Conservation (phyloP, 768 basidiomycete species). For the Termitomyces sp. region DNA sequence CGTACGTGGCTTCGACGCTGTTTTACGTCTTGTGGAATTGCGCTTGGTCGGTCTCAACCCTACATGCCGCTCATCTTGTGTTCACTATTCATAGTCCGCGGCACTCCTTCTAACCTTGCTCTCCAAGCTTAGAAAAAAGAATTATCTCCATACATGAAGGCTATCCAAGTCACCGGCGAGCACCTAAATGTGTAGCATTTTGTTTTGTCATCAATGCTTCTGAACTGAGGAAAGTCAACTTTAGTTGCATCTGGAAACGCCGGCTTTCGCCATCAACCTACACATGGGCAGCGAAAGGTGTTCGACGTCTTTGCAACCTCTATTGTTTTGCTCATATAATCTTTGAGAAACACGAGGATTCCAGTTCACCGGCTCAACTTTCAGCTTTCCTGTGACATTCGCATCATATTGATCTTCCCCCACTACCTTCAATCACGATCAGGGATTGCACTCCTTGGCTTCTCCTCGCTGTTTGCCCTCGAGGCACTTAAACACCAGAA, state of each 20-base stretch:
- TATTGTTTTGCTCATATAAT: neutral
- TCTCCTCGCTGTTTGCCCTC: neutral
- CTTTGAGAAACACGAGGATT: neutral
- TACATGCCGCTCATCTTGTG: neutral
- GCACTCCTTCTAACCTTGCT: neutral
- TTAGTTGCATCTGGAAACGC: neutral
- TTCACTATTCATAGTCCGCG: neutral
- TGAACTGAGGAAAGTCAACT: no score
- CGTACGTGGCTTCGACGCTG: neutral
- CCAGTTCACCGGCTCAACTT: no score
- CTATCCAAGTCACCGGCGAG: neutral
- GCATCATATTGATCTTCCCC: no score
- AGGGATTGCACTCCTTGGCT: neutral
- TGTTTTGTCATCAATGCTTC: neutral
- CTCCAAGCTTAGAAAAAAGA: neutral
- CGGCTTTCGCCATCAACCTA: no score
- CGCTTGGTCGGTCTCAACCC: neutral
- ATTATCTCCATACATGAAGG: neutral
- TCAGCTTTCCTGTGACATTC: neutral
- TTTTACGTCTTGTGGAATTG: constrained; percentile 3
- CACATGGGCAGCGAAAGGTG: neutral
- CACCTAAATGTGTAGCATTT: no score
- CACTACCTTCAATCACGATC: neutral
- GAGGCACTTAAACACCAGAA: neutral
- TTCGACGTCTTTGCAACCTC: neutral